Evolutionary conservation across 345 rosid species (phyloP).

Genomic region (Anastatica hierochuntica): DNA sequence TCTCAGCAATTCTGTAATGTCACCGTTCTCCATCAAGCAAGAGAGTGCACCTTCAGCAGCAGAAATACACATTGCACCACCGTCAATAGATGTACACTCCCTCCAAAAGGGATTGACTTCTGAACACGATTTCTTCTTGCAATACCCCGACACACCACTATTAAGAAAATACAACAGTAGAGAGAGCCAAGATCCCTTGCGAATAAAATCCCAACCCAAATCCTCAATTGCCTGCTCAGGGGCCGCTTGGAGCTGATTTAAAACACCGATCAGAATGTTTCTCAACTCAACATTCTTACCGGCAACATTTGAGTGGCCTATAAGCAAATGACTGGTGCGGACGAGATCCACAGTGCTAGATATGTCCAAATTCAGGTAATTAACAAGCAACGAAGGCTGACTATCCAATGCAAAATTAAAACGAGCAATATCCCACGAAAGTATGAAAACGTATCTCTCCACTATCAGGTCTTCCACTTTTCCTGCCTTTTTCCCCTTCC

Average conservation of each 20-base stretch:
- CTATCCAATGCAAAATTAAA: constrained; percentile 25
- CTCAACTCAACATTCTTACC: constrained; percentile 32
- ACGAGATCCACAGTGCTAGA: constrained; percentile 40
- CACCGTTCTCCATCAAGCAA: constrained; percentile 44
- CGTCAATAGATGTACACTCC: constrained; percentile 39
- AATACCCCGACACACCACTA: constrained; percentile 46
- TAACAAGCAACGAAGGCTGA: constrained; percentile 34
- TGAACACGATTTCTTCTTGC: constrained; percentile 38
- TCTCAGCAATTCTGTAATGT: constrained; percentile 36
- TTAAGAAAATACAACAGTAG: constrained; percentile 53
- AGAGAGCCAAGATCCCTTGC: constrained; percentile 73
- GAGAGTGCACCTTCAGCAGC: constrained; percentile 52
- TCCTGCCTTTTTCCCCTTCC: constrained; percentile 67
- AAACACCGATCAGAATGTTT: constrained; percentile 38
- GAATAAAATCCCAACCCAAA: constrained; percentile 77
- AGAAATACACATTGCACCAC: constrained; percentile 22
- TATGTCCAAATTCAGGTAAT: constrained; percentile 34
- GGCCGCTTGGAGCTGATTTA: constrained; percentile 35
- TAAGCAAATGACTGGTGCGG: constrained; percentile 47
- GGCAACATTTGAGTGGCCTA: constrained; percentile 33
- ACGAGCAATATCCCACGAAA: constrained; percentile 70
- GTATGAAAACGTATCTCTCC: constrained; percentile 79
- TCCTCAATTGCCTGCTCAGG: constrained; percentile 39
- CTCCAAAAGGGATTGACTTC: constrained; percentile 37
- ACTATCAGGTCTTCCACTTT: constrained; percentile 69